Evolutionary conservation across 495 filamentous ascomycete genomes (phyloP).

Genomic region (Cercophora sp.): DNA sequence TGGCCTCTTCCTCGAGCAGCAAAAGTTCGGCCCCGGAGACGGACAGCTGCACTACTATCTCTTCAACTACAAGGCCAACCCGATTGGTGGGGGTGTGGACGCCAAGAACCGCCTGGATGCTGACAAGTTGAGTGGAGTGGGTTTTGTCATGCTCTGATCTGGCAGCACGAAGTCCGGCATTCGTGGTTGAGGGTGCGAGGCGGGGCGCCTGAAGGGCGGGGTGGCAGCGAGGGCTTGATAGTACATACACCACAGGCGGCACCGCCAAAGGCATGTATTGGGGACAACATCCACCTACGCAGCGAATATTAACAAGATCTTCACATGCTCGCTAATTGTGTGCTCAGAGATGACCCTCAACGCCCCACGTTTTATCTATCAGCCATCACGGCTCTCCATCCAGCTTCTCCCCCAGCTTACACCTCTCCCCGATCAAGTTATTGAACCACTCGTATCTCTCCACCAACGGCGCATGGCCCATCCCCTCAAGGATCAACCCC

Average conservation of each 20-base stretch:
- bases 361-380: no score
- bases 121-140: slow-evolving; percentile 75
- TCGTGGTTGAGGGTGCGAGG: no score
- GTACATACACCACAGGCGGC: no score
- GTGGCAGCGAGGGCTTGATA: no score
- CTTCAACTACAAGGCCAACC: slow-evolving; percentile 87
- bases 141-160: slow-evolving; percentile 73
- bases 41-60: slow-evolving; percentile 94
- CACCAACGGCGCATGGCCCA: slow-evolving; percentile 64
- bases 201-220: no score
- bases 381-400: slow-evolving; percentile 22
- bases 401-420: slow-evolving; percentile 33
- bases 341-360: no score
- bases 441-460: slow-evolving; percentile 62
- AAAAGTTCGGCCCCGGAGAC: slow-evolving; percentile 91
- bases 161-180: no score
- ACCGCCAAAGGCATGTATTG: no score
- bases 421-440: slow-evolving; percentile 50
- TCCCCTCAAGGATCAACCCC: slow-evolving; percentile 54
- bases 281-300: no score
- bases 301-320: no score
- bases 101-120: slow-evolving; percentile 68
- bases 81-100: slow-evolving; percentile 79
- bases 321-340: no score
- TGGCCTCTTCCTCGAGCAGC: slow-evolving; percentile 81